These are phyloP conservation scores for Urtica urens DNA, from an alignment of 306 rosid species.

Conservation along the genomic window DNA sequence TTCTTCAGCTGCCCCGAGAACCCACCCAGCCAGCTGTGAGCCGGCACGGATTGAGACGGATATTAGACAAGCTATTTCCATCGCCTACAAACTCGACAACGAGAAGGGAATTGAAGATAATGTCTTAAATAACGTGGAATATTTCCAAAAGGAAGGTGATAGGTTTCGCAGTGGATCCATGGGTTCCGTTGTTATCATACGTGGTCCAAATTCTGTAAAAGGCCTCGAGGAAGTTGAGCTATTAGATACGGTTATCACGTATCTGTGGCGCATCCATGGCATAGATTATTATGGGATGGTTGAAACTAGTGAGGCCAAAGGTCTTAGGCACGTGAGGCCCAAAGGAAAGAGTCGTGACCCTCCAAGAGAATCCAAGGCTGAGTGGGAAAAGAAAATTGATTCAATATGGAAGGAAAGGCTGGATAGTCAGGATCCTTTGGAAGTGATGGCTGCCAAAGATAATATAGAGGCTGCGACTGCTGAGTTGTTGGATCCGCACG, in stretches of 20 bases:
- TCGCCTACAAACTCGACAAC: slow-evolving; percentile 67
- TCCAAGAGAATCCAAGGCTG: slow-evolving; percentile 45
- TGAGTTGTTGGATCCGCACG: slow-evolving; percentile 78
- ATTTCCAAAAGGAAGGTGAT: slow-evolving; percentile 44
- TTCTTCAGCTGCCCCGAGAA: slow-evolving; percentile 73
- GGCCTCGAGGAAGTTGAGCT: slow-evolving; percentile 92
- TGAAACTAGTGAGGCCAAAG: slow-evolving; percentile 76
- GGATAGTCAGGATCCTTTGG: slow-evolving; percentile 86
- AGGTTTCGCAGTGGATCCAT: slow-evolving; percentile 58
- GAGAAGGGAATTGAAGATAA: slow-evolving; percentile 87
- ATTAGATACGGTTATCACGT: slow-evolving; percentile 77
- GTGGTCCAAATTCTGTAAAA: slow-evolving; percentile 80
- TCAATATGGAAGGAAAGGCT: slow-evolving; percentile 76
- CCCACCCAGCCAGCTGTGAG: slow-evolving; percentile 73
- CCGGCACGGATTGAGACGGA: slow-evolving; percentile 66
- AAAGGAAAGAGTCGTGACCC: slow-evolving; percentile 35
- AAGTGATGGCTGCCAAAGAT: slow-evolving; percentile 89
- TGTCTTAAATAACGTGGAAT: slow-evolving; percentile 52
- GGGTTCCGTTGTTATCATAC: slow-evolving; percentile 68
- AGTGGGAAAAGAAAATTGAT: slow-evolving; percentile 89
- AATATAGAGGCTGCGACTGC: slow-evolving; percentile 83
- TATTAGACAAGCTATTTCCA: slow-evolving; percentile 72
- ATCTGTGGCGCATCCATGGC: slow-evolving; percentile 95
- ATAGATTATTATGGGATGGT: slow-evolving; percentile 89
- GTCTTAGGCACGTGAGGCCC: slow-evolving; percentile 80